These are phyloP conservation scores for Persicaria maculosa DNA, from an alignment of 148 eudicot species.

Conservation along the genomic window DNA sequence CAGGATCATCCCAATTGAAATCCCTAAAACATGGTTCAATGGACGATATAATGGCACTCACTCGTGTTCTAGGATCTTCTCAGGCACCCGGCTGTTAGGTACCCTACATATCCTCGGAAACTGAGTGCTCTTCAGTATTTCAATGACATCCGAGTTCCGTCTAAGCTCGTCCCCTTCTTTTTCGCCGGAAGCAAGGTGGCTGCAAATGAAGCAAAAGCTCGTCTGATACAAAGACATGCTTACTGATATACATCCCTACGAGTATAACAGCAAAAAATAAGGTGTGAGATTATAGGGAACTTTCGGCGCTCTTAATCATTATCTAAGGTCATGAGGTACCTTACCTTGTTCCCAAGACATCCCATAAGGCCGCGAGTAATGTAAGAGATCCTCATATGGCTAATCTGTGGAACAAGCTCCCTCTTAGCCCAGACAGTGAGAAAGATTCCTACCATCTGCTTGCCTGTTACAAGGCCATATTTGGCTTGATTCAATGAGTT, in stretches of 20 bases:
- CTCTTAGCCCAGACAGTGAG: slow-evolving; percentile 33
- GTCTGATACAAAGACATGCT: slow-evolving; percentile 43
- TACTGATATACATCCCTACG: slow-evolving; percentile 52
- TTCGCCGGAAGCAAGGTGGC: slow-evolving; percentile 57
- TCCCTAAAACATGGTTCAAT: not conserved
- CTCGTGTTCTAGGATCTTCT: slow-evolving; percentile 45
- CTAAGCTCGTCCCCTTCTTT: slow-evolving; percentile 44
- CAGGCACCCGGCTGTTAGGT: slow-evolving; percentile 28
- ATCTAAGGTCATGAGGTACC: not conserved
- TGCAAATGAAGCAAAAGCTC: slow-evolving; percentile 53
- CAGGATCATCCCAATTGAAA: not conserved
- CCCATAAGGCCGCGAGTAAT: slow-evolving; percentile 44
- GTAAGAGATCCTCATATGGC: slow-evolving; percentile 29
- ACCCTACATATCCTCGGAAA: slow-evolving; percentile 21
- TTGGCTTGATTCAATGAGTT: slow-evolving; percentile 11
- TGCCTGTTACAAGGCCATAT: slow-evolving; percentile 15
- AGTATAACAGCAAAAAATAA: not conserved
- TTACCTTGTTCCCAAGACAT: slow-evolving; percentile 43
- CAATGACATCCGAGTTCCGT: slow-evolving; percentile 36
- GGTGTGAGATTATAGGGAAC: not conserved
- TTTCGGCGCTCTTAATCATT: not conserved
- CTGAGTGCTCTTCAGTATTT: slow-evolving; percentile 36
- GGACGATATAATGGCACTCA: slow-evolving; percentile 15
- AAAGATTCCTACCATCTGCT: slow-evolving; percentile 42
- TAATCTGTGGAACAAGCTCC: slow-evolving; percentile 22